Base-by-base conservation (phyloP, 1,284 basidiomycete species). In the Ganoderma meredithae region DNA sequence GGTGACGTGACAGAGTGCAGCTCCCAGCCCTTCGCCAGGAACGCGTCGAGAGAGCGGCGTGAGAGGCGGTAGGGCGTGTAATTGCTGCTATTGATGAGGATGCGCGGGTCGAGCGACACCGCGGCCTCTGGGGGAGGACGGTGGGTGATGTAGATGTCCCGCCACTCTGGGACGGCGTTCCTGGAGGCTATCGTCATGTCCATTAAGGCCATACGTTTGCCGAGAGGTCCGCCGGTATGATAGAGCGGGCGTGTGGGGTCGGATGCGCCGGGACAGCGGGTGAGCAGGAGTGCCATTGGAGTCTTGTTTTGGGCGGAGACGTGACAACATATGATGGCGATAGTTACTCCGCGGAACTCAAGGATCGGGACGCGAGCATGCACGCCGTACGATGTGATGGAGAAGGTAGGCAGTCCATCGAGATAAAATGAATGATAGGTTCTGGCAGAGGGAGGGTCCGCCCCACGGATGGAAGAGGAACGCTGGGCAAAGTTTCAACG, bases 141-240 rank as follows among this genome's bases (percentile, higher is more conserved):
- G 40, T 43, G 59, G 59, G 59, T 44, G 40, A 60, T 60, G 59
- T 43, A 60, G 10, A 60, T 36, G 40, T 60, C 59, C 59, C 40
- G 27, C 59, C 59, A 60, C 13, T 44, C 7, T 22, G 41, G 59
- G 1, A 58, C 33, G 9, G 31, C 5, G 36, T 58, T 22, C 19
- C 6, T 12, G 3, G 13, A 10, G 31, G 9, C 9, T 9, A n/a
- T 10, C 3, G 36, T 22, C 33, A 58, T 36, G 36, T 39, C 33
- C 52, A 55, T 55, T 17, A 55, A 13, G 19, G 39, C 55, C 55
- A 39, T 39, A 3, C 36, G 33, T 27, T 19, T 39, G 19, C 33
- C 36, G 33, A 58, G 19, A 8, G 36, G 31, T 3, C 55, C 55
- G 19, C 33, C 55, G 31, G 33, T 36, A 12, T 58, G 55, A 39